These are phyloP conservation scores for Colletotrichum caudatum DNA, from an alignment of 2,329 filamentous ascomycete species.

Conservation along the genomic window DNA sequence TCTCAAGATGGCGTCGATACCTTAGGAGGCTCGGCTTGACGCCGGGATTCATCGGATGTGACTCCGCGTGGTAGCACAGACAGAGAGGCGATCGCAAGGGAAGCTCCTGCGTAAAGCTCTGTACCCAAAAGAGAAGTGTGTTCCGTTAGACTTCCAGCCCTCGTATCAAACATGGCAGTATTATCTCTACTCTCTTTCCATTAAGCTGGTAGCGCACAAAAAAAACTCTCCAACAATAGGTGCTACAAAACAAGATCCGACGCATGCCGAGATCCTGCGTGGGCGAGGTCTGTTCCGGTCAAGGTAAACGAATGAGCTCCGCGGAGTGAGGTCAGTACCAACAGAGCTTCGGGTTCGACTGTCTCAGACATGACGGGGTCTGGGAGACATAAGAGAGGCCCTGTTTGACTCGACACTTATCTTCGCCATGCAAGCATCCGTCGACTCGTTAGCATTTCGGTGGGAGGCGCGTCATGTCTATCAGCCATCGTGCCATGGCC, in stretches of 20 bases:
- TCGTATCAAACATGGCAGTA: background rate
- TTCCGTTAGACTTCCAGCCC: background rate
- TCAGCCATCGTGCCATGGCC: background rate
- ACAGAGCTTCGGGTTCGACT: background rate
- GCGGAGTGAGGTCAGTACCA: background rate
- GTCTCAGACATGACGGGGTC: conserved; percentile 33
- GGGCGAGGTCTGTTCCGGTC: conserved; percentile 10
- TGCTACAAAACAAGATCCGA: conserved; percentile 19
- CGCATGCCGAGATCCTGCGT: conserved; percentile 22
- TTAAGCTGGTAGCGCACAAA: conserved; percentile 8
- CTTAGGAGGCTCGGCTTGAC: conserved; percentile 11
- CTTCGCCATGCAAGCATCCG: conserved; percentile 33
- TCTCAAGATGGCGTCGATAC: conserved; percentile 4
- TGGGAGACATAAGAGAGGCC: background rate
- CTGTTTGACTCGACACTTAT: background rate
- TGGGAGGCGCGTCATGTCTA: conserved; percentile 11
- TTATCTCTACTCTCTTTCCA: conserved; percentile 6
- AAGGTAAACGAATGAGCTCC: background rate
- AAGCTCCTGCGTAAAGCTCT: conserved; percentile 1
- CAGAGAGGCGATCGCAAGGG: conserved; percentile 6
- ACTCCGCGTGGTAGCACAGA: conserved; percentile 14
- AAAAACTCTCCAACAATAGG: background rate
- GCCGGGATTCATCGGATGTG: conserved; percentile 28
- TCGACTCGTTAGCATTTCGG: conserved; percentile 2
- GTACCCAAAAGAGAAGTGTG: background rate